These are phyloP conservation scores for Neonectria coccinea DNA, from an alignment of 2,329 filamentous ascomycete genomes.

Conservation along the genomic window DNA sequence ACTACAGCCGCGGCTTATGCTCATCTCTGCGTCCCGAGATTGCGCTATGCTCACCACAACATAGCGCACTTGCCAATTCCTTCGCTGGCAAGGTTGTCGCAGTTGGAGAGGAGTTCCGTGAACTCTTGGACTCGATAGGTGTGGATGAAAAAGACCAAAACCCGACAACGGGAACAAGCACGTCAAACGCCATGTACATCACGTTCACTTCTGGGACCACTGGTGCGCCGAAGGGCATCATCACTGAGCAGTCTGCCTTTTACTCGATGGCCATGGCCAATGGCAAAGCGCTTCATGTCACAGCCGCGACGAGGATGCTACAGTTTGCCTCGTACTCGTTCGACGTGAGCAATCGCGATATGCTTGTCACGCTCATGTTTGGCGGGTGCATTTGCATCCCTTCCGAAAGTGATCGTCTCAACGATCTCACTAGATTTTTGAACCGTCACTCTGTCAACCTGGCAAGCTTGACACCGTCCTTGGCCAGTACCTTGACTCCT, in stretches of 20 bases:
- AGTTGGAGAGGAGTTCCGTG: neutral
- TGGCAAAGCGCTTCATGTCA: neutral
- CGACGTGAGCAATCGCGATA: slow-evolving; percentile 14
- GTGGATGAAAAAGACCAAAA: no score
- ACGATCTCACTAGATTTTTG: neutral
- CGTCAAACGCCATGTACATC: slow-evolving; percentile 44
- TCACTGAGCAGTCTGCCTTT: slow-evolving; percentile 12
- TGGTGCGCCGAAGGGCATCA: slow-evolving; percentile 62
- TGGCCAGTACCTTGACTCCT: slow-evolving; percentile 3
- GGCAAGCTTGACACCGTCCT: neutral
- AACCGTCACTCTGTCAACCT: neutral
- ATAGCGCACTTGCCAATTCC: neutral
- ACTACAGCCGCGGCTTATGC: neutral
- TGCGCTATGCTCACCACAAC: neutral
- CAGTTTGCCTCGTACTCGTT: slow-evolving; percentile 17
- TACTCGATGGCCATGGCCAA: slow-evolving; percentile 11
- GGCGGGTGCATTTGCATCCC: slow-evolving; percentile 19
- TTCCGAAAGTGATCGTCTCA: neutral
- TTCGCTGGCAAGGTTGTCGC: neutral
- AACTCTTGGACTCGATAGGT: neutral
- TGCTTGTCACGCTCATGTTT: slow-evolving; percentile 11
- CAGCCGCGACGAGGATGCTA: slow-evolving; percentile 1
- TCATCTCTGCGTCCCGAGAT: no score
- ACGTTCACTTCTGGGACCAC: slow-evolving; percentile 70
- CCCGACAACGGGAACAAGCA: no score